A percentile compares a stretch with the other conserved stretches of the same genome.
These are phyloP conservation scores for Aureobasidium sp. DNA, from an alignment of 2,329 filamentous ascomycete genomes.

Conservation along the genomic window DNA sequence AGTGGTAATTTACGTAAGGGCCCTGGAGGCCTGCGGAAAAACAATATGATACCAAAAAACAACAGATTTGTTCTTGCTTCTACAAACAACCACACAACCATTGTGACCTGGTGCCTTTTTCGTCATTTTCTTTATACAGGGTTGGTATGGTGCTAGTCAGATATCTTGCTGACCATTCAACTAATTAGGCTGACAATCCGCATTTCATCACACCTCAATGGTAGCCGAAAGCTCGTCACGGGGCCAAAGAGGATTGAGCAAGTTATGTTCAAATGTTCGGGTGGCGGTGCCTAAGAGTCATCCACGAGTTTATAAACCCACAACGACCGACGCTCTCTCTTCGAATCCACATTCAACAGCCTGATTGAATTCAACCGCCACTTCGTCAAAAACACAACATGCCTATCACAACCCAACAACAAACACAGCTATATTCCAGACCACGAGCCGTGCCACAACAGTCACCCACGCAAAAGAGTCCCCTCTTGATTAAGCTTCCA, in stretches of 20 bases:
- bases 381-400: not conserved
- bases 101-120: not conserved
- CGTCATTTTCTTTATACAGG: no score
- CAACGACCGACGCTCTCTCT: not conserved
- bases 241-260: not conserved
- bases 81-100: not conserved
- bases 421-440: no score
- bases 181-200: no score
- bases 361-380: not conserved
- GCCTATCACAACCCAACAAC: not conserved
- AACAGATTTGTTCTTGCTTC: not conserved
- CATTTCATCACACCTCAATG: not conserved
- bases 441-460: no score
- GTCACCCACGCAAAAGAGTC: not conserved
- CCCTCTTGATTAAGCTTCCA: not conserved
- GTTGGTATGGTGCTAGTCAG: not conserved
- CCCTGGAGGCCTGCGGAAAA: constrained; percentile 1
- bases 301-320: not conserved
- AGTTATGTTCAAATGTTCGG: not conserved
- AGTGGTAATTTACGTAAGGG: constrained; percentile 21
- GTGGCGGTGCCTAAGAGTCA: not conserved
- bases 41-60: not conserved
- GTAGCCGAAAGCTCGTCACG: not conserved
- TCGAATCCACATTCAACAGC: not conserved
- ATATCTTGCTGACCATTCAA: not conserved